These are phyloP conservation scores for Fusarium bulbicola DNA, from an alignment of 2,329 filamentous ascomycete species.

Conservation along the genomic window DNA sequence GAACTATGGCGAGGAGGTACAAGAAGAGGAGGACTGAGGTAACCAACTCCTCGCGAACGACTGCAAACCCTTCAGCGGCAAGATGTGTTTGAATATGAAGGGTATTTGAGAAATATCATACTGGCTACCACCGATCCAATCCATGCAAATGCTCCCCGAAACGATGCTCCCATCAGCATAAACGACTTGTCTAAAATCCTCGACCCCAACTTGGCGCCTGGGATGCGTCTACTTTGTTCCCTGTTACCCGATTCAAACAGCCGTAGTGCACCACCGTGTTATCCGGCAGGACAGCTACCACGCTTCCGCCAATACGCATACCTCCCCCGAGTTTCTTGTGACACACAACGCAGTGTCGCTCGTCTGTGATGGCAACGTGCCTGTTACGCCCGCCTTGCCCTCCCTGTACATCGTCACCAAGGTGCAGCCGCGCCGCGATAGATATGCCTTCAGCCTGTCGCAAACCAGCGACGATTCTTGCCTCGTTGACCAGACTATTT, in stretches of 20 bases:
- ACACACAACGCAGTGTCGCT: constrained; percentile 89
- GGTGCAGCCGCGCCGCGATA: constrained; percentile 75
- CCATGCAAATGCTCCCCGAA: constrained; percentile 35
- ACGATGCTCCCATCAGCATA: constrained; percentile 21
- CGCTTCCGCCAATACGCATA: constrained; percentile 89
- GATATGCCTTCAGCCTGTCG: constrained; percentile 82
- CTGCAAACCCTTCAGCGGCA: neutral
- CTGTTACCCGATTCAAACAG: constrained; percentile 67
- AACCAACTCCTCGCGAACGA: neutral
- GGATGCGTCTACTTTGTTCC: constrained; percentile 46
- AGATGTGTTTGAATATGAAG: constrained; percentile 31
- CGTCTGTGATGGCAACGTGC: constrained; percentile 84
- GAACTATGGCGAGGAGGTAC: constrained; percentile 87
- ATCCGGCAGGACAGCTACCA: constrained; percentile 89
- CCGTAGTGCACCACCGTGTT: constrained; percentile 84
- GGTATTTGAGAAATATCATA: constrained; percentile 39
- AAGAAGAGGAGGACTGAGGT: constrained; percentile 65
- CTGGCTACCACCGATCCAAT: constrained; percentile 36
- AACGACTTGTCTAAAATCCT: constrained; percentile 44
- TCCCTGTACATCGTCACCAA: constrained; percentile 72
- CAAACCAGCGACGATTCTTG: constrained; percentile 78
- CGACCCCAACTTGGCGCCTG: constrained; percentile 51
- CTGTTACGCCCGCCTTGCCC: constrained; percentile 64
- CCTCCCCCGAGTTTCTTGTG: constrained; percentile 87
- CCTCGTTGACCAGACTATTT: constrained; percentile 83